Percentiles rank a stretch among this genome's conserved stretches.
phyloP scores from a whole-genome alignment of 257 asterid species.

The Hygrophila difformis region DNA sequence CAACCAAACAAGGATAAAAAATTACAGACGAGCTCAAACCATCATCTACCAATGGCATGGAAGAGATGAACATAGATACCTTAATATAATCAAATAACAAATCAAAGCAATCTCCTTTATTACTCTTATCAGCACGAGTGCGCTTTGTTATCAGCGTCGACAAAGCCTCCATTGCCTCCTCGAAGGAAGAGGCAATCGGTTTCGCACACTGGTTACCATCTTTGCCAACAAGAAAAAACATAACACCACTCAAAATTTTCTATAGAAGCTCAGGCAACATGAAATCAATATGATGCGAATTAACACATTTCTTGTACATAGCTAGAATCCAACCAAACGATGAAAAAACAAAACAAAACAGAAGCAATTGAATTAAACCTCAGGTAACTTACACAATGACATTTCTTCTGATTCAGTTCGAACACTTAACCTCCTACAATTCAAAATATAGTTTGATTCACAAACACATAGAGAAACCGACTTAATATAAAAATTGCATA shows the following conservation, averaged over 20 bases:
- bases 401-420: conserved; percentile 16
- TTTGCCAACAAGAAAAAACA: conserved; percentile 15
- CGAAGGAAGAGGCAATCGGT: conserved; percentile 39
- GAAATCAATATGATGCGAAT: background rate
- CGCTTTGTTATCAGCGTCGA: conserved; percentile 90
- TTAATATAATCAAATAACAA: conserved; percentile 66
- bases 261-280: no score
- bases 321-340: background rate
- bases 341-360: background rate
- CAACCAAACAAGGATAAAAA: conserved; percentile 11
- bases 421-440: conserved; percentile 14
- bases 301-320: background rate
- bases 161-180: conserved; percentile 92
- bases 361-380: conserved; percentile 6
- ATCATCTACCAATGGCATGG: background rate
- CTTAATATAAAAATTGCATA: no score
- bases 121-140: conserved; percentile 86
- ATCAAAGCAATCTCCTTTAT: conserved; percentile 72
- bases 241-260: background rate
- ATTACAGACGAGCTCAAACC: conserved; percentile 3
- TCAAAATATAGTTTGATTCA: conserved; percentile 7
- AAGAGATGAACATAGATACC: conserved; percentile 29
- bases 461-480: no score
- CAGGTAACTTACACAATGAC: conserved; percentile 25
- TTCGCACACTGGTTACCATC: conserved; percentile 35